Conservation (phyloP, 768 basidiomycete species). For the Lentinula lateritia region DNA sequence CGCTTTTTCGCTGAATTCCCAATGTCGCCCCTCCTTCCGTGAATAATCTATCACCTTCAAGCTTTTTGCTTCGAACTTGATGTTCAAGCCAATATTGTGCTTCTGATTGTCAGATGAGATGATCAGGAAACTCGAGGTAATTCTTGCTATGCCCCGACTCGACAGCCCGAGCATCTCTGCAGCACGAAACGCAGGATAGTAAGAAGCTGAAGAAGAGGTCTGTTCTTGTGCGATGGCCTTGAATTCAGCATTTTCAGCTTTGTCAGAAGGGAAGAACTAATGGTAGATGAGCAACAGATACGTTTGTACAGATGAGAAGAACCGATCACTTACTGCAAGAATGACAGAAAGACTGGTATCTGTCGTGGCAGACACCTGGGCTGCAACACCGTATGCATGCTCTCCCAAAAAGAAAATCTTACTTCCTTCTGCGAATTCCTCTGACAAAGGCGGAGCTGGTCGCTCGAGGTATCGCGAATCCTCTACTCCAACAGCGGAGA, state of each 20-base stretch:
- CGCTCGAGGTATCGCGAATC: constrained; percentile 85
- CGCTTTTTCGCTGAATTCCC: constrained; percentile 93
- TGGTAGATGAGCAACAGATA: neutral
- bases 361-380: constrained; percentile 74
- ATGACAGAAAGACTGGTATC: constrained; percentile 72
- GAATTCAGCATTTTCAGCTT: constrained; percentile 73
- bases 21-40: constrained; percentile 72
- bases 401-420: constrained; percentile 96
- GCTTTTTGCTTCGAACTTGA: constrained; percentile 94
- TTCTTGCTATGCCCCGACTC: constrained; percentile 77
- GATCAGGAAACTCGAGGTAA: constrained; percentile 93
- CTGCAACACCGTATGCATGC: constrained; percentile 93
- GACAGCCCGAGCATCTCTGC: constrained; percentile 71
- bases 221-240: constrained; percentile 48
- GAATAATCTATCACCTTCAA: constrained; percentile 93
- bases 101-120: constrained; percentile 70
- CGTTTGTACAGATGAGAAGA: constrained; percentile 1
- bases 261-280: constrained; percentile 87
- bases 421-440: constrained; percentile 87
- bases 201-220: constrained; percentile 33
- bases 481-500: constrained; percentile 77
- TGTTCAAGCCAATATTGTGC: constrained; percentile 85
- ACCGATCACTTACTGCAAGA: constrained; percentile 60
- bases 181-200: constrained; percentile 76
- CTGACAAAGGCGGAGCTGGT: constrained; percentile 71